These are phyloP conservation scores for Aspergillus olivimuriae DNA, from an alignment of 495 filamentous ascomycete genomes.

Conservation along the genomic window DNA sequence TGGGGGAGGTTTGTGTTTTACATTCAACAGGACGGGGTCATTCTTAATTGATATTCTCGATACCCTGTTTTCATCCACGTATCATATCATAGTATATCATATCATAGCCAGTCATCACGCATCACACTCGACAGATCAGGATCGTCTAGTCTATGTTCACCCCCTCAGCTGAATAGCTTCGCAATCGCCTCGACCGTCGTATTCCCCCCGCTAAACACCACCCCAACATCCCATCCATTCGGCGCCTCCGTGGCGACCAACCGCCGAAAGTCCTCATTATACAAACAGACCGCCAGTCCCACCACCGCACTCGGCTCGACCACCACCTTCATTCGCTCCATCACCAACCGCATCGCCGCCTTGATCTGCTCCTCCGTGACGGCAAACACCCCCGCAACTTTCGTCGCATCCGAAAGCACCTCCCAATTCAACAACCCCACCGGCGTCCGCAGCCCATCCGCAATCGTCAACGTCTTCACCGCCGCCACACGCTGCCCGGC, in stretches of 20 bases:
- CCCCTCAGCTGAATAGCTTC: slow-evolving; percentile 27
- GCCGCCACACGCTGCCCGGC: slow-evolving; percentile 51
- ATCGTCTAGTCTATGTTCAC: background rate
- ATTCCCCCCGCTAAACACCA: slow-evolving; percentile 90
- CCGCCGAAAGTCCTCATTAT: slow-evolving; percentile 73
- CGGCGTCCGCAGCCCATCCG: slow-evolving; percentile 83
- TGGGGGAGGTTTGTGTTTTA: slow-evolving; percentile 26
- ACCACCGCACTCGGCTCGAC: slow-evolving; percentile 90
- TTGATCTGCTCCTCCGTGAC: slow-evolving; percentile 82
- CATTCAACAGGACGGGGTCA: slow-evolving; percentile 6
- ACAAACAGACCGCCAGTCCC: slow-evolving; percentile 74
- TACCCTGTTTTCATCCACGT: no score
- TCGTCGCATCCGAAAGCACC: slow-evolving; percentile 65
- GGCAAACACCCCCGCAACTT: slow-evolving; percentile 67
- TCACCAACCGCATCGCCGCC: slow-evolving; percentile 64
- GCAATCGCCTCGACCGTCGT: slow-evolving; percentile 70
- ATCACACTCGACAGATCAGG: no score
- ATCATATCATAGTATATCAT: no score
- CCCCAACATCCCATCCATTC: slow-evolving; percentile 77
- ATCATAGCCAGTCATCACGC: no score
- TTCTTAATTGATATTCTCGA: no score
- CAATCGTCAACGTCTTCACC: slow-evolving; percentile 76
- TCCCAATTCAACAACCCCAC: slow-evolving; percentile 74
- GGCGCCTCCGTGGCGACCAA: slow-evolving; percentile 65
- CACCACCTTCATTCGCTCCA: slow-evolving; percentile 88